Base-by-base conservation (phyloP, 768 basidiomycete genomes). In the Leucocoprinus birnbaumii region DNA sequence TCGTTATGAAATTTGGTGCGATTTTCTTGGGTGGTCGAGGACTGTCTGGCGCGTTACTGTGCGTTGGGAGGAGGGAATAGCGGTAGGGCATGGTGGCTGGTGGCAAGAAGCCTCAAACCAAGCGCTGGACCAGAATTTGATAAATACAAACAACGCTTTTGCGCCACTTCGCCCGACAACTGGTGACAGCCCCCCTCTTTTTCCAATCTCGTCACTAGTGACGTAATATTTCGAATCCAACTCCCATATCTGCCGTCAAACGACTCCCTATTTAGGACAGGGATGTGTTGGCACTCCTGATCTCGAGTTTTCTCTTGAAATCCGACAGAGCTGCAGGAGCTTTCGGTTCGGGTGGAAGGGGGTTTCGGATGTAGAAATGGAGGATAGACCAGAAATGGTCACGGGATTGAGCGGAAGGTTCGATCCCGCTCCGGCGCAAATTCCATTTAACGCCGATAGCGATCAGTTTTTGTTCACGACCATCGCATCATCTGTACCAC, bases 31-130 rank as follows among this genome's bases (percentile, higher is more conserved):
- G 25, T 21, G 16, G 9, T 45, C 48, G 19, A 14, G 37, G 48
- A 37, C 37, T 0, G 22, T 52, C 42, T 34, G 16, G 42, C 19
- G 27, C 42, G n/a, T 25, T 31, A 3, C 11, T 34, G 42, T 53
- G 43, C 5, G 51, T 53, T 25, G 51, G 43, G 43, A 53, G 51
- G 43, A 45, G 43, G 18, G 51, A 44, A 9, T 35, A 53, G 2
- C 41, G 21, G 51, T 53, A 53, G 25, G 34, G 3, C 38, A 38
- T 38, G 38, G 38, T 38, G 38, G 38, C 38, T 38, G 9, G 38
- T n/a, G n/a, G 38, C 38, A 38, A 38, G 38, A 38, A 38, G 38
- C 38, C 13, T 38, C 4, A 3, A 4, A 13, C 16, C 38, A n/a
- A n/a, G 38, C 38, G 38, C 38, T 38, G 38, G 31, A n/a, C n/a